Base-by-base conservation (phyloP, 192 early-diverging fungal genomes). In the Obelidium mucronatum region DNA sequence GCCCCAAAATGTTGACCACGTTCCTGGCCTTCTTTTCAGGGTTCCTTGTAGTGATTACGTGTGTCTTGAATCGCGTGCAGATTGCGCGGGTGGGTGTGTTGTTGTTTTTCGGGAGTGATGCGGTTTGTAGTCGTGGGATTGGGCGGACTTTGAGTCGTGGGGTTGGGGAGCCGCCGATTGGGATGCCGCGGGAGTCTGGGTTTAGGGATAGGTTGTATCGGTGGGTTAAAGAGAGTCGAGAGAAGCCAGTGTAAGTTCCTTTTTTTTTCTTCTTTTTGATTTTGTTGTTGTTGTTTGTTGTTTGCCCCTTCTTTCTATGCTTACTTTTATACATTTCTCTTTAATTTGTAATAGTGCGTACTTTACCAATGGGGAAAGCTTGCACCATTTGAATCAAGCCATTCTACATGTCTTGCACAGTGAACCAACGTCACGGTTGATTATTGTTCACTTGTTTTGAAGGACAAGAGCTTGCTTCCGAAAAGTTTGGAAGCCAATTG, bases 361-460 rank as follows among this genome's bases (percentile, higher is more conserved):
- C 70, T 90, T 90, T 76, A 77, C 83, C 2, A 88, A 88, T 59
- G 86, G 84, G 11, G 87, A 87, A 65, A 84, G 85, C 56, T 74
- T 86, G 22, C 86, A 88, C 64, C 75, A 86, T 44, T 76, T 90
- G 30, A 88, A 90, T 78, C 85, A 89, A 60, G 89, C 83, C 0
- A 78, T 89, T 39, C 68, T 81, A 30, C 89, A 90, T 70, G 80
- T 85, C 11, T 68, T 79, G 35, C 53, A 82, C 11, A 87, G 85
- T 53, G 87, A 89, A 78, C 64, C 78, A 24, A 79, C 79, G 0
- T 78, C 76, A 17, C 63, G 84, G 67, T 67, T 88, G 42, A 82
- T 87, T 64, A 78, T 90, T 64, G 65, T 90, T 42, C 83, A 90
- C 63, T 71, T 87, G 24, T n/a, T n/a, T 90, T 84, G 63, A 62